Evolutionary conservation across 805 yeast species (phyloP), one percentile per base, ranked within the genome.

Genomic region (Candida berthetii): DNA sequence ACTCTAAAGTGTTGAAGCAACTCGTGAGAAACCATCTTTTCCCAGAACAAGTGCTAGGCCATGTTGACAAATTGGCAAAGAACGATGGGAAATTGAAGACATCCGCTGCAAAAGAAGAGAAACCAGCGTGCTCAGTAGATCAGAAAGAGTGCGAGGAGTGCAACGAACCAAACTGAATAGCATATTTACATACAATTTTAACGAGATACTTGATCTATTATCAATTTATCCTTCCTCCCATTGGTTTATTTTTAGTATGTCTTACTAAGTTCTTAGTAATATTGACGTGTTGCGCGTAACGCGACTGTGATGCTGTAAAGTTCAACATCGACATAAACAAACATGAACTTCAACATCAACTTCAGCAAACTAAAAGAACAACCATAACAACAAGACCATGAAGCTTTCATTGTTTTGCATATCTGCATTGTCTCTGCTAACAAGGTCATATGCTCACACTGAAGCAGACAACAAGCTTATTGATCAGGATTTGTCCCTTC

Each of bases 1-100:
- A 89, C 57, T 78, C 91, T 15, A 89, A 88, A 56, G 72, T 78
- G 14, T 62, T 89, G 48, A 88, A 89, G 60, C 80, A 80, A 44
- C 65, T 73, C 39, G 76, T 88, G 5, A 62, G 93, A 46, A 76
- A 80, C 47, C 53, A 62, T 7, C 60, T 83, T n/a, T 73, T 66
- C 38, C 89, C 88, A 0, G 66, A 61, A 1, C 62, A 66, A 11
- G 54, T 63, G 13, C 60, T 85, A 47, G 89, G 88, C 7, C 95
- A 85, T 60, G 69, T 82, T 11, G 93, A 85, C 39, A 51, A 53
- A 51, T 38, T 42, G 35, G 44, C 41, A 38, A 39, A 37, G 35
- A 46, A 49, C 44, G 44, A 45, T 13, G 56, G 57, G 2, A 42
- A 42, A 32, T 42, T 58, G 13, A 39, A 46, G 24, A 22, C 24